Evolutionary conservation across 306 rosid genomes (phyloP).

Genomic region (Astragalus membranaceus): DNA sequence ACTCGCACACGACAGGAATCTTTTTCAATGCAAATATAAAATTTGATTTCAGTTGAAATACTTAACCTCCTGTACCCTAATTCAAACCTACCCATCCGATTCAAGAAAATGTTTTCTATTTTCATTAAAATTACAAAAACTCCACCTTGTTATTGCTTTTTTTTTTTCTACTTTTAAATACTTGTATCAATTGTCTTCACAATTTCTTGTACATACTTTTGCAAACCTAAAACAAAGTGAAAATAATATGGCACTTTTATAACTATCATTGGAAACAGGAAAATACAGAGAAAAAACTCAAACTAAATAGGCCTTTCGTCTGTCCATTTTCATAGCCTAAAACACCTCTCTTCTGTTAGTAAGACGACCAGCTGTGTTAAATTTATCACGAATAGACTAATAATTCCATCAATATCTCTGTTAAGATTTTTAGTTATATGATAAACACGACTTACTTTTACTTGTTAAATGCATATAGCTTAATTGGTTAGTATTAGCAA

Average conservation of each 20-base stretch:
- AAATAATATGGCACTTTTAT: neutral
- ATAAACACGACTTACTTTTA: neutral
- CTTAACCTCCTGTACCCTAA: neutral
- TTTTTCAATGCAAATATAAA: neutral
- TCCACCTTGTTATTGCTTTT: neutral
- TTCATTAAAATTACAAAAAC: neutral
- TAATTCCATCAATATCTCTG: neutral
- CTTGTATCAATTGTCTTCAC: neutral
- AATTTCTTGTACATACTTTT: neutral
- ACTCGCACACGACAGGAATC: neutral
- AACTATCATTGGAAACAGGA: neutral
- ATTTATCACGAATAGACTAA: neutral
- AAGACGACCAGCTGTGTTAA: neutral
- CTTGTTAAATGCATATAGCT: neutral
- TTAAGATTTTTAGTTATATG: neutral
- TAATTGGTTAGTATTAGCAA: too few relatives aligned
- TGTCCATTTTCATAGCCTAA: neutral
- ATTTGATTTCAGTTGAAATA: neutral
- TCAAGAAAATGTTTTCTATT: neutral
- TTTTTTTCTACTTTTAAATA: neutral
- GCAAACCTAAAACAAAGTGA: neutral
- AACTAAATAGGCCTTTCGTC: neutral
- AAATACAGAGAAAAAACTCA: neutral
- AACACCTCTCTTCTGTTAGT: neutral
- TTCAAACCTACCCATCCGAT: conserved; percentile 2